Percentiles rank a stretch among this genome's conserved stretches.
phyloP scores from a whole-genome alignment of 148 eudicot genomes.

The Amaranthus palmeri region DNA sequence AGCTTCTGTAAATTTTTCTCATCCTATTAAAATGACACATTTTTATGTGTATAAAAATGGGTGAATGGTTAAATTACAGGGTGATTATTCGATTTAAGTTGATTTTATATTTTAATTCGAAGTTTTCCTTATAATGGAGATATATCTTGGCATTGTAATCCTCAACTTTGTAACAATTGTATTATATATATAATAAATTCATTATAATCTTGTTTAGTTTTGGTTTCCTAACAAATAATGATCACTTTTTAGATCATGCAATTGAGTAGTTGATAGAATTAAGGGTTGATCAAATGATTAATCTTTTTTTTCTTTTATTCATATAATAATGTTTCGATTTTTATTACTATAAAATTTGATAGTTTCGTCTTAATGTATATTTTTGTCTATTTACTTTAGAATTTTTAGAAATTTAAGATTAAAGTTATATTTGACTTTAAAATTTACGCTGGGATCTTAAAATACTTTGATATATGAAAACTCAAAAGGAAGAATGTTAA shows the following conservation, averaged over 20 bases:
- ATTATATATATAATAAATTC: not conserved
- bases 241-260: not conserved
- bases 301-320: too few relatives aligned
- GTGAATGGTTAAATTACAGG: not conserved
- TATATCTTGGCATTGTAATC: not conserved
- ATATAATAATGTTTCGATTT: too few relatives aligned
- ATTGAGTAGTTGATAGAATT: not conserved
- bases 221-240: too few relatives aligned
- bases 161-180: not conserved
- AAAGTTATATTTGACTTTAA: too few relatives aligned
- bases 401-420: too few relatives aligned
- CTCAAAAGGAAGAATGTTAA: too few relatives aligned
- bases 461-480: too few relatives aligned
- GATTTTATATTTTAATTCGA: not conserved
- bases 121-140: not conserved
- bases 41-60: not conserved
- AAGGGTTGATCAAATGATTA: too few relatives aligned
- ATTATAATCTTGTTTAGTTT: not conserved
- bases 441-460: too few relatives aligned
- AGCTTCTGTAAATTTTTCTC: constrained; percentile 6
- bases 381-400: too few relatives aligned
- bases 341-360: too few relatives aligned
- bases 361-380: too few relatives aligned
- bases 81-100: not conserved
- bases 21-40: not conserved